Base-by-base conservation (phyloP, 2,329 filamentous ascomycete genomes). In the Fusarium sp. region DNA sequence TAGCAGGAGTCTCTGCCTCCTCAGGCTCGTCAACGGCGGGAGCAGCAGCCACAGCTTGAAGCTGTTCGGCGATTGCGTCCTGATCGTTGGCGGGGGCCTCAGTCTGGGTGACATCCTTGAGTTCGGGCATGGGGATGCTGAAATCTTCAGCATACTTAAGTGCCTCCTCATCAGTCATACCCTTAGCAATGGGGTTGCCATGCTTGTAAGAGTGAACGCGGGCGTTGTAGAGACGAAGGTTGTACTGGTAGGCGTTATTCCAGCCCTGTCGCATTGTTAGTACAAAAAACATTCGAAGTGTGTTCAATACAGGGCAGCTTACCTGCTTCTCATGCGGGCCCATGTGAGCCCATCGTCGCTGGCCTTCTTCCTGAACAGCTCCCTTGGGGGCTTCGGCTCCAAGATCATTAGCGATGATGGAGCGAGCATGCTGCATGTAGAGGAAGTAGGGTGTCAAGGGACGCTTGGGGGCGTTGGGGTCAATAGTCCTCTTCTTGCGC, bases 361-460 rank as follows among this genome's bases (percentile, higher is more conserved):
- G 94, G 40, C 94, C 93, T 80, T 97, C 94, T 62, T 92, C 89
- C 76, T 94, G 91, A 48, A 98, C 92, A 59, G 94, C 93, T 75
- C 93, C 93, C 77, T 95, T 94, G 78, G 91, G 90, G 9, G 90
- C 89, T 62, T 89, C 86, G n/a, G 87, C 77, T 22, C 91, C 92
- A 13, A 97, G 86, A 72, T 96, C 93, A 33, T 84, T 85, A 58
- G 92, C 90, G 72, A 98, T 96, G 77, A 92, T 90, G 51, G 90
- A 87, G 49, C 96, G 92, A 68, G 93, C 93, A 68, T 92, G 90
- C 79, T 96, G 92, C 85, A 97, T 93, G 83, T 94, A 98, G 64
- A 97, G 84, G 84, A 98, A 97, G 84, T 96, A 97, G 4, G 95
- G 94, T 7, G 95, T 98, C 76, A 97, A 81, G 10, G 95, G 94